Percentiles rank a stretch among this genome's conserved stretches.
phyloP scores from a whole-genome alignment of 169 alveolate species.

The Eimeria brunetti region DNA sequence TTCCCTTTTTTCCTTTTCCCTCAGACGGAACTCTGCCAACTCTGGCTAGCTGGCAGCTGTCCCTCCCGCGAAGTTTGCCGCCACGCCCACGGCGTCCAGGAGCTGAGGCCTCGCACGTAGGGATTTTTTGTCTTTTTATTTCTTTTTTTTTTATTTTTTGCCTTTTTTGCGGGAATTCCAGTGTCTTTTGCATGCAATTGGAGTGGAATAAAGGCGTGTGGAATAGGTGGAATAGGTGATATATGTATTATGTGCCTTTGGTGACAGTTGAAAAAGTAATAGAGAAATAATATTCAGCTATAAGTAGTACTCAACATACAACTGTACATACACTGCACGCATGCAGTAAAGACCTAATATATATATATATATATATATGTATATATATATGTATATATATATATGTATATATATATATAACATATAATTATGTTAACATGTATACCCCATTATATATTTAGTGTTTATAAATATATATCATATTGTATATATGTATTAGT shows the following conservation, averaged over 20 bases:
- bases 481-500: no score
- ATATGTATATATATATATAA: no score
- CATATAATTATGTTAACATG: background rate
- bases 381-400: background rate
- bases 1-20: background rate
- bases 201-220: no score
- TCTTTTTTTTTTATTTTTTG: background rate
- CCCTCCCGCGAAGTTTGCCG: constrained; percentile 40
- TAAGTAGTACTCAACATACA: no score
- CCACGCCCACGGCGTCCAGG: constrained; percentile 48
- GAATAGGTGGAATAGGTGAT: no score
- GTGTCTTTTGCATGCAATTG: no score
- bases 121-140: background rate
- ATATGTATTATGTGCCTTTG: no score
- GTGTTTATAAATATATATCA: no score
- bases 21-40: constrained; percentile 34
- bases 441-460: background rate
- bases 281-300: no score
- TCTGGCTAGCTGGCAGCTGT: constrained; percentile 45
- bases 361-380: background rate
- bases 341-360: background rate
- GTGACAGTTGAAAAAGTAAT: no score
- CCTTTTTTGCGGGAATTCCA: no score
- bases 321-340: background rate
- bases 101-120: constrained; percentile 34